Evolutionary conservation across 495 filamentous ascomycete genomes (phyloP), one percentile per base, ranked within the genome.

Genomic region (Talaromyces stipitatus): DNA sequence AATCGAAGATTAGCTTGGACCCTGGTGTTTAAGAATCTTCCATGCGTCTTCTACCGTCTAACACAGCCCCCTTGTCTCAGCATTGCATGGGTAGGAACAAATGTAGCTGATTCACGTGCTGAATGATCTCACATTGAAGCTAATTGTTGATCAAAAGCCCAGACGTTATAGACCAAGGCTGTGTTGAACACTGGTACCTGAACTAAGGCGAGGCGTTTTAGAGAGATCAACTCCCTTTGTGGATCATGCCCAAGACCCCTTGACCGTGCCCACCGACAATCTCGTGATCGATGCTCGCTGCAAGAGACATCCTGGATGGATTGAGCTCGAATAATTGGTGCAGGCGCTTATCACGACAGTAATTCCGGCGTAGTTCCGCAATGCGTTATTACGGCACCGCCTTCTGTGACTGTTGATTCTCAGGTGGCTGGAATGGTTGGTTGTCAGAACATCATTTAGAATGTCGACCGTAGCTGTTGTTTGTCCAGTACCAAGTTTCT

Each of bases 381-480:
- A 24, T 9, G 45, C 45, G 3, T 48, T 48, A n/a, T 23, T 18
- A n/a, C 24, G 18, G 45, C 45, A 48, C 45, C 24, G 45, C 45
- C 45, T 48, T 48, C 24, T 48, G 45, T 10, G 12, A n/a, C 7
- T 12, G 45, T 14, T 18, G 8, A 30, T 30, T 51, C 27, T 51
- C 27, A 16, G 54, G 72, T 79, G 72, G 72, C 73, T 72, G 64
- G 72, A 74, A 66, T 63, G 69, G 71, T 72, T 80, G 69, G 73
- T 66, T 73, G 58, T 65, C 69, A 81, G 75, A 73, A 77, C 64
- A 75, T 79, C 60, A 71, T 77, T 58, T 70, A 64, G 29, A 66
- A 79, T 59, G 77, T 77, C 67, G 70, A 48, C 71, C 74, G 66
- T 64, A 63, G 69, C 64, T 69, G 64, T 70, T 61, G 64, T 68